Conservation (phyloP, 148 eudicot genomes). For the Beta vulgaris region DNA sequence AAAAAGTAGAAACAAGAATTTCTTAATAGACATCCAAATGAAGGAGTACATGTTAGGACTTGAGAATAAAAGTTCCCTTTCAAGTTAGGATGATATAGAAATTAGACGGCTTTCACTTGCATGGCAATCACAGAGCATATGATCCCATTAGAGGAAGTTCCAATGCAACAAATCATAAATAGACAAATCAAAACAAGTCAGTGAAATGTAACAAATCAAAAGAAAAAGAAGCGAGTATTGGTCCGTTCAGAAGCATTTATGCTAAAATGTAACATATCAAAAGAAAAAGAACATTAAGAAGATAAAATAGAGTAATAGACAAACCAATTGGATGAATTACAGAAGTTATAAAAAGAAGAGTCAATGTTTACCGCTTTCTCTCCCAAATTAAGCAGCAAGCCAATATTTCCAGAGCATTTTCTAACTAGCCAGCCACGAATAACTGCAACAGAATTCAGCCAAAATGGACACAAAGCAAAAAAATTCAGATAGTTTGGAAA, state of each 20-base stretch:
- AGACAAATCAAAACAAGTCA: no score
- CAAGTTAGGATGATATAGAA: background rate
- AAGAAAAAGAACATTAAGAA: background rate
- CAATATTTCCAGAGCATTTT: slow-evolving; percentile 87
- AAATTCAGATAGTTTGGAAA: background rate
- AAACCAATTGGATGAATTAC: background rate
- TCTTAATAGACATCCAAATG: no score
- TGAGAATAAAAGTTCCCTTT: background rate
- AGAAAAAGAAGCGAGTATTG: background rate
- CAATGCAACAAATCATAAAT: no score
- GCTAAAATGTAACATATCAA: background rate
- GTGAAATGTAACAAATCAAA: no score
- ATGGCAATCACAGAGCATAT: background rate
- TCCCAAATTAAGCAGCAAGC: slow-evolving; percentile 65
- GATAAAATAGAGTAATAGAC: background rate
- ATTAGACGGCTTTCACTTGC: background rate
- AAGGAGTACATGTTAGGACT: no score
- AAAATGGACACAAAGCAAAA: background rate
- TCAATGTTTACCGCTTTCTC: slow-evolving; percentile 46
- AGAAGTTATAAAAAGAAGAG: background rate
- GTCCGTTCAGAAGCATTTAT: background rate
- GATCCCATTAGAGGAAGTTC: background rate
- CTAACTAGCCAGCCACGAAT: slow-evolving; percentile 92
- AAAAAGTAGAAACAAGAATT: no score
- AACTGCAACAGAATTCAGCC: slow-evolving; percentile 36